Percentiles rank a stretch among this genome's conserved stretches.
Conservation (phyloP, 257 asterid genomes). For the Solanum paucissectum region DNA sequence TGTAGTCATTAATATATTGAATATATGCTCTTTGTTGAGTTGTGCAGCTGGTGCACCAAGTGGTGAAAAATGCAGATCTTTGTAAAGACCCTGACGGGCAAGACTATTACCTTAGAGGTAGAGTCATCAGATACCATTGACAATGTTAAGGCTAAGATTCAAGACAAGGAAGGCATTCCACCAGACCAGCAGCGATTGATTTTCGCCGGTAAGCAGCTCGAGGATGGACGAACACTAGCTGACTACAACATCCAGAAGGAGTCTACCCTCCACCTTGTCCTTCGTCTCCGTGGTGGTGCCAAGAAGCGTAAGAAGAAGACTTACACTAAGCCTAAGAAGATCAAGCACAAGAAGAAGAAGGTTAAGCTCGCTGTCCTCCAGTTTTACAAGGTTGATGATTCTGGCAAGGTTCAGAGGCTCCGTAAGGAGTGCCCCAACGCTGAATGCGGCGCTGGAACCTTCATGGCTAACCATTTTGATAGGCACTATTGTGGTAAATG, state of each 20-base stretch:
- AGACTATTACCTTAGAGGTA: slow-evolving; percentile 33
- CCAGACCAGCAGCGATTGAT: slow-evolving; percentile 28
- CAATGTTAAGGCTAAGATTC: slow-evolving; percentile 27
- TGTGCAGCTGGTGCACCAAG: background rate
- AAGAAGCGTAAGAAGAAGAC: slow-evolving; percentile 37
- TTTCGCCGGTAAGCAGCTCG: slow-evolving; percentile 31
- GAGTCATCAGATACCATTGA: slow-evolving; percentile 28
- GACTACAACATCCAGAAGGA: slow-evolving; percentile 40
- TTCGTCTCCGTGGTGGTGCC: slow-evolving; percentile 34
- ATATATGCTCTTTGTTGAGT: background rate
- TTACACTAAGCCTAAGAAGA: slow-evolving; percentile 33
- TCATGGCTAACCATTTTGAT: slow-evolving; percentile 34
- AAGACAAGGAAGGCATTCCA: slow-evolving; percentile 29
- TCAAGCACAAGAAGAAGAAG: slow-evolving; percentile 32
- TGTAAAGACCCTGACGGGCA: slow-evolving; percentile 34
- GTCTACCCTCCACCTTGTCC: slow-evolving; percentile 29
- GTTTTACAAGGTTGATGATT: slow-evolving; percentile 28
- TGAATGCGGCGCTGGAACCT: slow-evolving; percentile 29
- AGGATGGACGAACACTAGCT: slow-evolving; percentile 28
- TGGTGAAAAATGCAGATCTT: slow-evolving; percentile 25
- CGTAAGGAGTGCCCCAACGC: slow-evolving; percentile 32
- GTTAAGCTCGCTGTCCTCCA: slow-evolving; percentile 26
- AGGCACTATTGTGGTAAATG: slow-evolving; percentile 33
- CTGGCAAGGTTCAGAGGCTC: slow-evolving; percentile 30
- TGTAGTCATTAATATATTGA: background rate